phyloP scores from a whole-genome alignment of 73 alveolate species.

The Paramecium caudatum region DNA sequence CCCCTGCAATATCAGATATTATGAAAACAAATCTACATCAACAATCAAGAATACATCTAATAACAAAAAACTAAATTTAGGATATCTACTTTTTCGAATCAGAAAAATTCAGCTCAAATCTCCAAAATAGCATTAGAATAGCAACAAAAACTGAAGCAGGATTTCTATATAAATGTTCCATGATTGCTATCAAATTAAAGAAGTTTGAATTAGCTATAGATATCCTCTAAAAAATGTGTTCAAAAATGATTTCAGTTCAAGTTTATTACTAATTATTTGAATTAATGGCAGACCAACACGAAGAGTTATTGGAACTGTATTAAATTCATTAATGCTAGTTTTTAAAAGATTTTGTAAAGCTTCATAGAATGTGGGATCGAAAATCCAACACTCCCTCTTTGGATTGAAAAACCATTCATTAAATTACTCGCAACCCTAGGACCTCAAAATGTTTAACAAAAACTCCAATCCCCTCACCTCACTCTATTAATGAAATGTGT shows the following conservation, averaged over 20 bases:
- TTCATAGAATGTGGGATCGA: conserved; percentile 32
- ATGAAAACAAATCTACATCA: neutral
- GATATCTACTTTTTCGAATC: neutral
- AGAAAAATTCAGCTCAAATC: neutral
- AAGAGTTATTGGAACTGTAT: neutral
- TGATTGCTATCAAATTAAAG: neutral
- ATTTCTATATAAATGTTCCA: conserved; percentile 14
- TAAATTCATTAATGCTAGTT: neutral
- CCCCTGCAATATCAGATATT: too few relatives aligned
- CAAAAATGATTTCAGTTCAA: neutral
- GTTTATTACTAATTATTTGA: neutral
- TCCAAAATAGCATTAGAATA: neutral
- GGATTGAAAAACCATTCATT: conserved; percentile 11
- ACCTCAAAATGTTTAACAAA: neutral
- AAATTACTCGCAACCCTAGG: neutral
- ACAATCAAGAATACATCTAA: neutral
- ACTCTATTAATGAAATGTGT: too few relatives aligned
- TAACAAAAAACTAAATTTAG: neutral
- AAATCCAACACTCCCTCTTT: conserved; percentile 12
- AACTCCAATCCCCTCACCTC: too few relatives aligned
- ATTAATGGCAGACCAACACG: neutral
- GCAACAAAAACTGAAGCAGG: neutral
- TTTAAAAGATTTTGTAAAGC: neutral
- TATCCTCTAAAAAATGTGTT: neutral
- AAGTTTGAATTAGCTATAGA: neutral